Base-by-base conservation (phyloP, 306 rosid species). In the Malus fusca region DNA sequence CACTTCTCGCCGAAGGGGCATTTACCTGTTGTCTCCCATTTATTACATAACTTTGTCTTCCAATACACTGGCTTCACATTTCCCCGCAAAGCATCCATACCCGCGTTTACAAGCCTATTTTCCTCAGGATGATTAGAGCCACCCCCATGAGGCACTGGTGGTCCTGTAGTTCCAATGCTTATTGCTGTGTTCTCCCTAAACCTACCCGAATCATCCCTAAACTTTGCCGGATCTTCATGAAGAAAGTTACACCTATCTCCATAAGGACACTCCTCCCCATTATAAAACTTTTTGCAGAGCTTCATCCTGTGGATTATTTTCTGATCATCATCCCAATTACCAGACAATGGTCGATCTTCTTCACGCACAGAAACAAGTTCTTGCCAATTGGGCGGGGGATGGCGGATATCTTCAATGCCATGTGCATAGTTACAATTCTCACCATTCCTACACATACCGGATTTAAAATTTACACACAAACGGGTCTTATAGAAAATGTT, bases 331-430 rank as follows among this genome's bases (percentile, higher is more conserved):
- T 88, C 94, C 96, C 93, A 90, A 77, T 86, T 82, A n/a, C 73
- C 89, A 0, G 89, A 21, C 0, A 75, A 72, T 0, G 77, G 72
- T 72, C 80, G 68, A 60, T 90, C 96, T 6, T 86, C 96, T 0
- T 67, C 85, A 0, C 91, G 85, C 0, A 75, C 5, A 4, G 97
- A 90, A 10, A 92, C 86, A 43, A 92, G 77, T n/a, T 89, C 97
- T 79, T 89, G 98, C 99, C 99, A 96, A 86, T 96, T 96, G n/a
- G 97, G 88, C 0, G 98, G 98, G 7, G 99, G 97, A 74, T 87
- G 93, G 60, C 96, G 84, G 83, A 96, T 82, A 40, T 96, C 99
- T 7, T 89, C 98, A 60, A 75, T 40, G 21, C 99, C 99, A 80
- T 96, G 99, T 3, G 99, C 99, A 82, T 89, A 96, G 84, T 92